Base-by-base conservation (phyloP, 768 basidiomycete genomes). In the Tylopilus plumbeoviolaceoides region DNA sequence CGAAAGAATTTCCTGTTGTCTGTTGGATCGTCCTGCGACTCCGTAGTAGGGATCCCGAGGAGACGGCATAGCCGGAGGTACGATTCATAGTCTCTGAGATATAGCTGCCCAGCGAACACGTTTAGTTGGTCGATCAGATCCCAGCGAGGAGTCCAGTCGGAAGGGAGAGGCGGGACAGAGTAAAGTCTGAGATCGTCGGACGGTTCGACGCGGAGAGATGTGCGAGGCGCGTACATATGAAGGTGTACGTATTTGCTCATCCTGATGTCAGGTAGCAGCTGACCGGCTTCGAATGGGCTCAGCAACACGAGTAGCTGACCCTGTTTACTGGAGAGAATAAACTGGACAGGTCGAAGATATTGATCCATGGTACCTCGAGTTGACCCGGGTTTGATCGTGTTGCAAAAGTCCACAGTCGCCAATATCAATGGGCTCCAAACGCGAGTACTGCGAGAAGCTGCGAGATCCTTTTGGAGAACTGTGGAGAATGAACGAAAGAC, bases 161-260 rank as follows among this genome's bases (percentile, higher is more conserved):
- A 30, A 8, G 30, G 30, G 30, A 30, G 30, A 11, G 30, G 30
- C 11, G 60, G 60, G 28, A 57, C 39, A 4, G 25, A 9, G 17
- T 54, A 48, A 3, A 64, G 53, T 2, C 7, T 28, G 6, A 68
- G 62, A 21, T 68, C 56, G 33, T 79, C 77, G 25, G 70, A 70
- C 14, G 72, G 54, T 28, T 60, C 59, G 68, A 72, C 71, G 3
- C 59, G 61, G 17, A 60, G 43, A 1, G 62, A 69, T 28, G 71
- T 69, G 3, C 72, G 62, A 9, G 75, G 73, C 3, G 72, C 56
- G 51, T 78, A 78, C 1, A 70, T 35, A 54, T 76, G 75, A 17
- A 78, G 64, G 47, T 69, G 62, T 10, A 73, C 71, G 7, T 54
- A 15, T 8, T 63, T 59, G 59, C 67, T 69, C 21, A 27, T 18